Evolutionary conservation across 305 asterid species (phyloP), one percentile per base, ranked within the genome.

Genomic region (Rubia occidens): DNA sequence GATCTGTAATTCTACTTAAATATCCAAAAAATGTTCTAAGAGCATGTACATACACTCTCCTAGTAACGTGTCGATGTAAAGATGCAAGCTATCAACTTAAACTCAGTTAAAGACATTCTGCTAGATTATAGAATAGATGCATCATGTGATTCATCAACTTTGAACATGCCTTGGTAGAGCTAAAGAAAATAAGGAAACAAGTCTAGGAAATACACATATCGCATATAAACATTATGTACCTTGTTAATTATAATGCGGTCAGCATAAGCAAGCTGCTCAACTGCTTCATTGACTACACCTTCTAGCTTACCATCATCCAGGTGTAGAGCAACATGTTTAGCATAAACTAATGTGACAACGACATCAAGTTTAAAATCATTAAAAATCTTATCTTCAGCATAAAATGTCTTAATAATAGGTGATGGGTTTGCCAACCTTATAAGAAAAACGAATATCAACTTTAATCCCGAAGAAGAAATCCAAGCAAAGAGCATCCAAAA

Each of bases 241-340:
- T 94, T 94, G 83, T 90, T 94, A 70, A 94, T 81, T 66, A 93
- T 89, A 64, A 89, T 90, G 54, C 97, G 96, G 73, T 88, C 98
- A 61, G 95, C 98, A 85, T 94, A 94, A 40, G 97, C 97, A 74
- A 94, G 90, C 82, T 94, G 98, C 81, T 90, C 95, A 20, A 94
- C 80, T 56, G 97, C 98, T 82, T 94, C 98, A 66, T 94, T 94
- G 62, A 94, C 97, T n/a, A 90, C 85, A 35, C 98, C 98, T 63
- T 90, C 66, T 21, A 96, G 95, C 80, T 94, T 94, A 71, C 82
- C 82, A 71, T 90, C 95, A 74, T 90, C 91, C 70, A 90, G 82
- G 85, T 84, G 97, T 37, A 87, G 51, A 35, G 84, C 77, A 61
- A 77, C 97, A 78, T 90, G 96, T 81, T 94, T 86, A 75, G 96